Conservation (phyloP, 345 rosid genomes). For the Nasturtium officinale region DNA sequence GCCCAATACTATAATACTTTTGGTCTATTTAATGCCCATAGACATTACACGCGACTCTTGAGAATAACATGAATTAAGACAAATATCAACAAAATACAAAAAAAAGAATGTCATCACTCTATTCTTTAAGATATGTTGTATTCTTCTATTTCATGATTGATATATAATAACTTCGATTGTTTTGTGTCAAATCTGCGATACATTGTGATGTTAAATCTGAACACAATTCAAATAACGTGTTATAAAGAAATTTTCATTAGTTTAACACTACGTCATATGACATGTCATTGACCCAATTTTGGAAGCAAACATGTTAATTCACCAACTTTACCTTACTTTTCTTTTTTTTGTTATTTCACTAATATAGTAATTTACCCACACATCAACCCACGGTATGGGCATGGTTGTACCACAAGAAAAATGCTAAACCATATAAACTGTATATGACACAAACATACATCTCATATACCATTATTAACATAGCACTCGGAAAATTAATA, state of each 20-base stretch:
- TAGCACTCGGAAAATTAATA: background rate
- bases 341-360: slow-evolving; percentile 5
- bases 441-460: background rate
- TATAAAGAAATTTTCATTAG: background rate
- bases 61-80: background rate
- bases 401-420: background rate
- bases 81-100: background rate
- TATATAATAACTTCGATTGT: background rate
- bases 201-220: background rate
- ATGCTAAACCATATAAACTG: background rate
- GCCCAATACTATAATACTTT: background rate
- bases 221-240: background rate
- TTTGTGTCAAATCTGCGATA: background rate
- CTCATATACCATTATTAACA: background rate
- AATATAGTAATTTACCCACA: background rate
- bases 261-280: background rate
- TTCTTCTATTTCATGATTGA: background rate
- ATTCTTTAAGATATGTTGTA: background rate
- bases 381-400: background rate
- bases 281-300: background rate
- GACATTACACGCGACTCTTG: background rate
- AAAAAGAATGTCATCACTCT: background rate
- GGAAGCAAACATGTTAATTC: background rate
- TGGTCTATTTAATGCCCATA: background rate
- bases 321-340: background rate